phyloP scores from a whole-genome alignment of 306 rosid genomes.

The Cercis canadensis region DNA sequence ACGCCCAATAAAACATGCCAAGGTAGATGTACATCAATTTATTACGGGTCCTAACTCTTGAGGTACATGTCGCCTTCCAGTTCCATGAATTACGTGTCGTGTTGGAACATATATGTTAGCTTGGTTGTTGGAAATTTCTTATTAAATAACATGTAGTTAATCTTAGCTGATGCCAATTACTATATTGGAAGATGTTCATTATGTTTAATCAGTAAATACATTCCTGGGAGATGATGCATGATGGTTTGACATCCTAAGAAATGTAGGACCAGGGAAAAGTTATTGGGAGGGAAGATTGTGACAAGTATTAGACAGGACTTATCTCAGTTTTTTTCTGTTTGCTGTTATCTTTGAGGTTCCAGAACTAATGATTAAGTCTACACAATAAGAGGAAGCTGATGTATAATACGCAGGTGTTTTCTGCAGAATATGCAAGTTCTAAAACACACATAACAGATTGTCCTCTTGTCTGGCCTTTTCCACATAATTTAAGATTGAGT shows the following conservation, averaged over 20 bases:
- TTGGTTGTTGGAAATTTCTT: constrained; percentile 41
- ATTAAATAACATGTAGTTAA: constrained; percentile 34
- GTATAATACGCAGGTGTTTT: constrained; percentile 8
- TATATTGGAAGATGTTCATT: constrained; percentile 35
- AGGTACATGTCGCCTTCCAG: constrained; percentile 20
- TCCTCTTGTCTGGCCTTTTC: constrained; percentile 12
- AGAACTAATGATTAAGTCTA: constrained; percentile 11
- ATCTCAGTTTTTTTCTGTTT: not conserved
- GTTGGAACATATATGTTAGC: constrained; percentile 41
- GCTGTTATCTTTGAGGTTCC: constrained; percentile 23
- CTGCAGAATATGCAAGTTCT: constrained; percentile 15
- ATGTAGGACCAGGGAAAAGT: constrained; percentile 18
- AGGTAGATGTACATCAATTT: constrained; percentile 33
- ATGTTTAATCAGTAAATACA: not conserved
- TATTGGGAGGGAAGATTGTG: constrained; percentile 4
- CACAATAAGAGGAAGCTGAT: constrained; percentile 25
- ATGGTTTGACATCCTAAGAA: not conserved
- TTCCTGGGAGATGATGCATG: too few species aligned
- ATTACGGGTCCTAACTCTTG: constrained; percentile 20
- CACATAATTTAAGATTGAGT: constrained; percentile 15
- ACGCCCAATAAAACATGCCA: constrained; percentile 8
- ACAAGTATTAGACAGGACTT: constrained; percentile 18
- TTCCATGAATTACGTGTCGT: constrained; percentile 64
- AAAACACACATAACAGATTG: constrained; percentile 1
- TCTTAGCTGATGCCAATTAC: constrained; percentile 43